Evolutionary conservation across 176 grass and related monocot species (phyloP), one percentile per base, ranked within the genome.

Genomic region (Zoysia pacifica): DNA sequence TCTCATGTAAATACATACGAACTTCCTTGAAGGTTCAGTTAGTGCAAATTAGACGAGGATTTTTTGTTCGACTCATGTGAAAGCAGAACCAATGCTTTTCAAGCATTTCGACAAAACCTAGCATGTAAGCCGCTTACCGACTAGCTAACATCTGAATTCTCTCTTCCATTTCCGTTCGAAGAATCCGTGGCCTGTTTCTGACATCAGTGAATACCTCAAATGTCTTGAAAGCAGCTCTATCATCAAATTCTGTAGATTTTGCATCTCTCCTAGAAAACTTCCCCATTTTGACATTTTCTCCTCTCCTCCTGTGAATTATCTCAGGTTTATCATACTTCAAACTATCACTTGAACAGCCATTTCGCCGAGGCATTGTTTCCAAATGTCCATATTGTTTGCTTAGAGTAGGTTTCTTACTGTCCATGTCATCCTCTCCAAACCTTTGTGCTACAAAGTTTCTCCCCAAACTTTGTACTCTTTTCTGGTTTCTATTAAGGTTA

Each of bases 151-250:
- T 84, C 63, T 94, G 65, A 67, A 98, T 98, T 84, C 72, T 93
- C 73, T 98, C 92, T 93, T 98, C 96, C 88, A 98, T 79, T 92
- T 98, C 92, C 81, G 87, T 91, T 82, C 84, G 90, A 74, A 98
- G 88, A 82, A 93, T 89, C 59, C 90, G 77, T 87, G 96, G 92
- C 41, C 96, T 88, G 65, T 94, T 91, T 72, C 84, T 91, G 51
- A 98, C 81, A 90, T 98, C 96, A 48, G 86, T 91, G 67, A 98
- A 94, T 71, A 87, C 86, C 81, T 98, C 84, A 62, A 94, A 98
- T 80, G 84, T 86, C 59, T 87, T 94, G 82, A 98, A 98, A 82
- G 96, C 96, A 81, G 96, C 86, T 88, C 90, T 94, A 77, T 94
- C 86, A 44, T 93, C 88, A 72, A 83, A 41, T 20, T 76, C 70